A percentile compares a stretch with the other conserved stretches of the same genome.
These are phyloP conservation scores for Castanea sativa DNA, from an alignment of 306 rosid species.

Conservation along the genomic window DNA sequence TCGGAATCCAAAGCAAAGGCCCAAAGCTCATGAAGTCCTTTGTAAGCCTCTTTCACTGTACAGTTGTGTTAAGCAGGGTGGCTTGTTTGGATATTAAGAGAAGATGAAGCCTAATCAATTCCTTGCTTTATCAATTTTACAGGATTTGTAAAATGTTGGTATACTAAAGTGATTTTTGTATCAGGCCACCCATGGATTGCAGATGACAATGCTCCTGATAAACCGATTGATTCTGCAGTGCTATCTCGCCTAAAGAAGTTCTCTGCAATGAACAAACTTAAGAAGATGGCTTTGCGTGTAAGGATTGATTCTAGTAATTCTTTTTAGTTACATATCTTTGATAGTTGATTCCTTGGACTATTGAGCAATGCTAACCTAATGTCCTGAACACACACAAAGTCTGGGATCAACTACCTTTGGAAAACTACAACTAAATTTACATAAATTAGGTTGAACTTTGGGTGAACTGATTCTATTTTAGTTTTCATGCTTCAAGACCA, in stretches of 20 bases:
- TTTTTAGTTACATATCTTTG: no score
- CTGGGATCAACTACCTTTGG: no score
- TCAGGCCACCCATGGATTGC: constrained; percentile 67
- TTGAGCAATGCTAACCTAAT: no score
- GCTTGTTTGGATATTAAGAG: not conserved
- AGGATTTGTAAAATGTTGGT: not conserved
- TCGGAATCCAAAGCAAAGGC: constrained; percentile 12
- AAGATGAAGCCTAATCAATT: not conserved
- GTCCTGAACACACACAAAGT: no score
- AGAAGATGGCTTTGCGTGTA: constrained; percentile 64
- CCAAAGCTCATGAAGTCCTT: constrained; percentile 15
- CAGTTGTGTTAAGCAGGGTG: not conserved
- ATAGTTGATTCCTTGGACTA: no score
- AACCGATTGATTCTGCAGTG: constrained; percentile 63
- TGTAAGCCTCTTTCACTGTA: not conserved
- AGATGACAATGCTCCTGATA: constrained; percentile 63
- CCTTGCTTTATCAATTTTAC: not conserved
- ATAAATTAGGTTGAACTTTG: no score
- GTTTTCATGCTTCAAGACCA: no score
- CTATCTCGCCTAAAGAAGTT: constrained; percentile 55
- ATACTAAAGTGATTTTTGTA: constrained; percentile 10
- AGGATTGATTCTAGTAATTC: constrained; percentile 15
- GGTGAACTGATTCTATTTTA: no score
- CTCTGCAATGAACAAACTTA: constrained; percentile 64
- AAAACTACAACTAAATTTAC: no score